Percentiles rank a stretch among this genome's conserved stretches.
Conservation (phyloP, 768 basidiomycete genomes). For the Phaffia australis region DNA sequence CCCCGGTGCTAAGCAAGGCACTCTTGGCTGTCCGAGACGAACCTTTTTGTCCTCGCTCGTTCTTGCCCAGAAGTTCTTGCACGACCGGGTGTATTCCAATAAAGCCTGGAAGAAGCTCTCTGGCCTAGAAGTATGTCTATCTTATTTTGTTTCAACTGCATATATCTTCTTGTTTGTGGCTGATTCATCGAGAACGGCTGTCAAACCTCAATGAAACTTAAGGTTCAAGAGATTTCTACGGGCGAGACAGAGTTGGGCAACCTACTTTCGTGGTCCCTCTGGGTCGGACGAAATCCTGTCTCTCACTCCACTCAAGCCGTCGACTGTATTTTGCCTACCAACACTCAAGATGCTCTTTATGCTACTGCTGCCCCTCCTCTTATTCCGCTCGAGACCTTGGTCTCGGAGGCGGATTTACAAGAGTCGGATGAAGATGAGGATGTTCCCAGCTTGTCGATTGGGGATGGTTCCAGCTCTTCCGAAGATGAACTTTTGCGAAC, state of each 20-base stretch:
- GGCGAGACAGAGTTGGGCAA: constrained; percentile 81
- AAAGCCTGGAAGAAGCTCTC: constrained; percentile 88
- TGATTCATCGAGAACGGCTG: not conserved
- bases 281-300: constrained; percentile 52
- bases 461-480: too few species aligned
- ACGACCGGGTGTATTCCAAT: constrained; percentile 88
- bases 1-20: not conserved
- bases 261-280: constrained; percentile 80
- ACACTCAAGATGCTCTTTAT: too few species aligned
- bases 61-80: constrained; percentile 80
- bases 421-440: too few species aligned
- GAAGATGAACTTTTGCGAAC: too few species aligned
- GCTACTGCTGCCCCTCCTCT: too few species aligned
- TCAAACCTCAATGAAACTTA: not conserved
- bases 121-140: constrained; percentile 55
- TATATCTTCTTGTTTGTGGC: not conserved
- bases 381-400: too few species aligned
- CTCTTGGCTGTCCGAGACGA: constrained; percentile 68
- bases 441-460: too few species aligned
- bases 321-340: too few species aligned
- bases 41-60: constrained; percentile 81
- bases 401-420: too few species aligned
- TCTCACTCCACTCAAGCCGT: not conserved
- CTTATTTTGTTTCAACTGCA: not conserved
- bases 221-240: constrained; percentile 56